These are phyloP conservation scores for Chimonanthus salicifolius DNA, from an alignment of 164 flowering plant genomes.

Conservation along the genomic window DNA sequence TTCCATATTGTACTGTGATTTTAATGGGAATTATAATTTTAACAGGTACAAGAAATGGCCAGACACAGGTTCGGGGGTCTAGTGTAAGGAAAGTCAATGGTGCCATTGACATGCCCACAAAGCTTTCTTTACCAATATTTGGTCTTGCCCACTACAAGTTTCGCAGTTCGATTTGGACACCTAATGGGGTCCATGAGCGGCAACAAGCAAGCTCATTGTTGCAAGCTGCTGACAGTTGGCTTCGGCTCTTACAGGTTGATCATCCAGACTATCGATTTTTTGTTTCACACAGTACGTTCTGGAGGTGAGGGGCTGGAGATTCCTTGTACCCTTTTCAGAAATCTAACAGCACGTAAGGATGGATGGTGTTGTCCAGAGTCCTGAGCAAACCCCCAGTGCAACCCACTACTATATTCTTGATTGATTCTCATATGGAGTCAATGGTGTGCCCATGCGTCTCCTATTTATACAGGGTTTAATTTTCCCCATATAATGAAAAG, in stretches of 20 bases:
- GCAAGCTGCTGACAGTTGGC: constrained; percentile 61
- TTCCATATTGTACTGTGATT: neutral
- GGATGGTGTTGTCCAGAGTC: neutral
- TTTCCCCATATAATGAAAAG: neutral
- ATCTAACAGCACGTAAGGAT: neutral
- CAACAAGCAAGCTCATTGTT: constrained; percentile 38
- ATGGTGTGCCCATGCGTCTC: neutral
- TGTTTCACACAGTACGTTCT: constrained; percentile 31
- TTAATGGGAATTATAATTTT: constrained; percentile 6
- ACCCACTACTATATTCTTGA: no score
- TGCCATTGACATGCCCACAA: constrained; percentile 22
- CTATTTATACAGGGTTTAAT: neutral
- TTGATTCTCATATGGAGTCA: neutral
- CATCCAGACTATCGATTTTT: constrained; percentile 66
- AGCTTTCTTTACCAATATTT: constrained; percentile 50
- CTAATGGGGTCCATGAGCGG: constrained; percentile 33
- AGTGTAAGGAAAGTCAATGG: constrained; percentile 21
- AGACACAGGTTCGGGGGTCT: constrained; percentile 16
- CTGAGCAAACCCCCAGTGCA: neutral
- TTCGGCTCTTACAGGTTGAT: constrained; percentile 36
- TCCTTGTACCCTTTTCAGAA: neutral
- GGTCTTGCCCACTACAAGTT: constrained; percentile 81
- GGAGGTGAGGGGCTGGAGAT: constrained; percentile 25
- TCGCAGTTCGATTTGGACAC: constrained; percentile 45
- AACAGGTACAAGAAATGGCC: constrained; percentile 21